Evolutionary conservation across 2,329 filamentous ascomycete species (phyloP).

Genomic region (Coniochaeta hoffmannii): DNA sequence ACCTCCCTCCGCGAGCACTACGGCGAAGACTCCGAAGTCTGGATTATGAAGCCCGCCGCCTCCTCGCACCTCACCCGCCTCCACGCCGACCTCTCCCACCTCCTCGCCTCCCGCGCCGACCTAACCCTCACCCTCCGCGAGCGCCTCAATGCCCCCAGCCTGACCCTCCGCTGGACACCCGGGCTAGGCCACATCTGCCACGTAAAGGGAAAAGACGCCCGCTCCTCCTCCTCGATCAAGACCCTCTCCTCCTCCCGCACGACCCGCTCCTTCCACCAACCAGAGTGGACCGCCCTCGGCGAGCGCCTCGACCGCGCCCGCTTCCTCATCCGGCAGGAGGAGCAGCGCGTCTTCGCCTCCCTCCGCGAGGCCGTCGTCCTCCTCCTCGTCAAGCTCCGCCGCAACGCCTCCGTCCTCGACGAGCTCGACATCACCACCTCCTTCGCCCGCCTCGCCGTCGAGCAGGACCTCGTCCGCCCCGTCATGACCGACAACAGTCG

Average conservation of each 20-base stretch:
- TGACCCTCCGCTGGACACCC: slow-evolving; percentile 81
- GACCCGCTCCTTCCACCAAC: slow-evolving; percentile 76
- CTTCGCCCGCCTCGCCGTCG: slow-evolving; percentile 70
- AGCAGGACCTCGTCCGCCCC: slow-evolving; percentile 68
- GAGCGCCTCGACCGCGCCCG: slow-evolving; percentile 70
- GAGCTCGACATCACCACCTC: slow-evolving; percentile 87
- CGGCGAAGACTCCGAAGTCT: slow-evolving; percentile 50
- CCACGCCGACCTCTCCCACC: slow-evolving; percentile 56
- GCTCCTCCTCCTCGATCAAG: slow-evolving; percentile 27
- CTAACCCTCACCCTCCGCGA: slow-evolving; percentile 56
- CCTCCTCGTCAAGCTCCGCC: slow-evolving; percentile 77
- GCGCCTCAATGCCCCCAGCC: slow-evolving; percentile 51
- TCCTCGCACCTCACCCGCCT: slow-evolving; percentile 58
- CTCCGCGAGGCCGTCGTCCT: slow-evolving; percentile 70
- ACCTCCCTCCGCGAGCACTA: slow-evolving; percentile 49
- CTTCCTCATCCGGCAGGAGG: slow-evolving; percentile 72
- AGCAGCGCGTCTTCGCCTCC: slow-evolving; percentile 68
- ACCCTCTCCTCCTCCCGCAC: slow-evolving; percentile 73
- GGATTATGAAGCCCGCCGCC: slow-evolving; percentile 62
- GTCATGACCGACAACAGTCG: slow-evolving; percentile 49
- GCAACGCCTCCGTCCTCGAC: slow-evolving; percentile 85
- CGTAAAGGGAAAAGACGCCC: slow-evolving; percentile 71
- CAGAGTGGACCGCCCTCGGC: slow-evolving; percentile 79
- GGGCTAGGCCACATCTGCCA: slow-evolving; percentile 86
- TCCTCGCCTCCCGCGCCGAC: slow-evolving; percentile 51